A percentile compares a stretch with the other conserved stretches of the same genome.
Conservation (phyloP, 169 alveolate species). For the Plasmodium relictum region DNA sequence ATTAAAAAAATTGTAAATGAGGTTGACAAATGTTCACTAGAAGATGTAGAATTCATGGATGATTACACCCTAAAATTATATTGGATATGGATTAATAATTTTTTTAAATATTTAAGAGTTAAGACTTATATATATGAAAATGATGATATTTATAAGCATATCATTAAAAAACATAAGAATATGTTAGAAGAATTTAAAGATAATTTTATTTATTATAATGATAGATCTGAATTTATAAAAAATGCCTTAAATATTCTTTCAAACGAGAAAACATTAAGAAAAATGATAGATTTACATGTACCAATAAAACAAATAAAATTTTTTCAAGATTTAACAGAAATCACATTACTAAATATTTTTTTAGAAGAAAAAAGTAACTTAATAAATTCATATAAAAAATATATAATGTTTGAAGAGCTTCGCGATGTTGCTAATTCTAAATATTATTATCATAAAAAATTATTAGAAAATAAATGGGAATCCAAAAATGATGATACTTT, state of each 20-base stretch:
- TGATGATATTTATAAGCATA: conserved; percentile 40
- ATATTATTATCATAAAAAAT: conserved; percentile 53
- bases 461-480: conserved; percentile 34
- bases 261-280: conserved; percentile 33
- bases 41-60: conserved; percentile 45
- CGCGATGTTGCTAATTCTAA: conserved; percentile 77
- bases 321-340: conserved; percentile 49
- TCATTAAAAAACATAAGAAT: conserved; percentile 1
- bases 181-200: conserved; percentile 10
- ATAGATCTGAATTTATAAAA: conserved; percentile 56
- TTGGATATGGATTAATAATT: conserved; percentile 64
- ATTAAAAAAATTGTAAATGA: conserved; percentile 47
- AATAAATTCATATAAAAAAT: conserved; percentile 58
- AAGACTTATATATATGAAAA: conserved; percentile 60
- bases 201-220: conserved; percentile 19
- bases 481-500: conserved; percentile 15
- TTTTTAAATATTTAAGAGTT: conserved; percentile 55
- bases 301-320: conserved; percentile 39
- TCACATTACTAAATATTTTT: conserved; percentile 13
- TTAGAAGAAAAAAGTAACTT: conserved; percentile 43
- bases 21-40: conserved; percentile 40
- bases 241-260: conserved; percentile 34
- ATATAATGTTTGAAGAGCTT: conserved; percentile 38
- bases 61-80: conserved; percentile 29
- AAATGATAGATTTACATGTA: conserved; percentile 20